Conservation (phyloP, 257 asterid genomes). For the Parsonsia alboflavescens region DNA sequence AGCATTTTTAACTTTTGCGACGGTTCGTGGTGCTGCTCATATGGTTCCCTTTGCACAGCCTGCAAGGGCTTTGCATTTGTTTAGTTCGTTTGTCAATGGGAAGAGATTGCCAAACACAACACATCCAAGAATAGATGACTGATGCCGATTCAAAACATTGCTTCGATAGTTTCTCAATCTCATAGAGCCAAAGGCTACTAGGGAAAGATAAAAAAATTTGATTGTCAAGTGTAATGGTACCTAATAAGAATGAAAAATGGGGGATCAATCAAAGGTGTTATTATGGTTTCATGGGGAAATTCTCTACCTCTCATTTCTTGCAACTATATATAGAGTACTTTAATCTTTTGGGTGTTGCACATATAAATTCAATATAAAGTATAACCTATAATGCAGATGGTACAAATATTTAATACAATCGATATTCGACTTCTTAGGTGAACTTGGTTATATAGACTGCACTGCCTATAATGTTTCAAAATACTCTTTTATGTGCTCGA, state of each 20-base stretch:
- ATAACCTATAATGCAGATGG: no score
- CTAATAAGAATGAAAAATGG: not conserved
- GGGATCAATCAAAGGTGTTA: not conserved
- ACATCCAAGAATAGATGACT: conserved; percentile 38
- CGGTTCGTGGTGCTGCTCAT: conserved; percentile 96
- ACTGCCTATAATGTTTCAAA: no score
- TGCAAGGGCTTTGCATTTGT: conserved; percentile 79
- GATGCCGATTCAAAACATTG: not conserved
- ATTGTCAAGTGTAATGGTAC: not conserved
- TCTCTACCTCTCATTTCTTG: not conserved
- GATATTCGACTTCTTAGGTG: no score
- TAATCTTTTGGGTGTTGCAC: no score
- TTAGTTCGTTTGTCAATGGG: conserved; percentile 61
- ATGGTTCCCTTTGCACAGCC: conserved; percentile 99
- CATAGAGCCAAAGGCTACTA: not conserved
- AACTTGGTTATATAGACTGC: no score
- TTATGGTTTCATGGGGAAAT: not conserved
- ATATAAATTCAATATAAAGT: no score
- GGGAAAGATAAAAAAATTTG: not conserved
- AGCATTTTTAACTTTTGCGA: conserved; percentile 68
- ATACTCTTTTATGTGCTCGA: no score
- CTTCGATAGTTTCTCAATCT: not conserved
- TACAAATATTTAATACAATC: no score
- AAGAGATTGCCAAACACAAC: conserved; percentile 72
- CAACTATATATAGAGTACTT: no score